Evolutionary conservation across 1,139 yeast species (phyloP), one percentile per base, ranked within the genome.

Genomic region (Candida sanyaensis): DNA sequence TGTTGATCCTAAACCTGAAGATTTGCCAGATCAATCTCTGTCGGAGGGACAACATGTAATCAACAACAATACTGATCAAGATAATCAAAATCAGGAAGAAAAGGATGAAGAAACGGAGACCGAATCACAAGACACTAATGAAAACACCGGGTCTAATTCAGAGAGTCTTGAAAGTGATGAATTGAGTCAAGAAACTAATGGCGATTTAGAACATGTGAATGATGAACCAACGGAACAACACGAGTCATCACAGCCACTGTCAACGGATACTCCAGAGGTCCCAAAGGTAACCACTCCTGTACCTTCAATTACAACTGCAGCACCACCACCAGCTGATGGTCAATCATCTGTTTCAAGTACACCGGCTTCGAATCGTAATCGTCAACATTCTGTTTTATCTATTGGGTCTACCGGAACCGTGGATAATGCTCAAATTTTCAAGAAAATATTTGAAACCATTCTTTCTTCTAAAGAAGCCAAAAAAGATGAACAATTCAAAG

Each of bases 401-500:
- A 50, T 62, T n/a, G 45, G 54, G 11, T 57, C 65, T 3, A 57
- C 48, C 44, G 69, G 71, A 9, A 62, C 64, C 11, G 66, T 73
- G 27, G 77, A 73, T 46, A 73, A 73, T 50, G 53, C 64, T 21
- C 68, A 64, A 41, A 65, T 73, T n/a, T 75, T 75, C 63, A 67
- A 64, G 45, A 72, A 68, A 47, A 63, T 76, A 0, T 72, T 75
- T 51, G 76, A 73, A 46, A 37, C 51, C 17, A 72, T 75, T 39
- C 55, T 69, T 34, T 56, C 52, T 12, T 64, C 69, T 46, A 75
- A 74, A 53, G 78, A 74, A 45, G 72, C 71, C 23, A 75, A 73
- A 54, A 75, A 75, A 55, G 69, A 73, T 48, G 72, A 68, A 27
- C 52, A 54, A 8, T 59, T 75, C 46, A 69, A 63, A 49, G 50